Evolutionary conservation across 148 eudicot species (phyloP), one percentile per base, ranked within the genome.

Genomic region (Rhododendron henanense): DNA sequence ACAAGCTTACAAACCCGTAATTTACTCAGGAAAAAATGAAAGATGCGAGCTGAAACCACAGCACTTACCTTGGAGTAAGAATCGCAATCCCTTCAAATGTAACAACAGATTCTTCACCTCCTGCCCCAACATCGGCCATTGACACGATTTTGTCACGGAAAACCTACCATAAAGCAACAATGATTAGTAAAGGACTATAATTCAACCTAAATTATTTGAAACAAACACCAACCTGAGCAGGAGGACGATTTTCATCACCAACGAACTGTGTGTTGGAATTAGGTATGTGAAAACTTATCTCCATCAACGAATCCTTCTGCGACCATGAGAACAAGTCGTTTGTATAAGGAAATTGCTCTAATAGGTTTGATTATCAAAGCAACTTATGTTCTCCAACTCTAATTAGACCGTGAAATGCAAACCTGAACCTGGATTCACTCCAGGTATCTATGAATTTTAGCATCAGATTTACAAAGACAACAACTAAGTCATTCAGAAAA

Each of bases 231-330:
- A 97, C 99, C 89, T 95, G 98, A 87, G 98, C 98, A 45, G 99
- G 85, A 86, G 99, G 96, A 15, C 87, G 94, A 87, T 90, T 91
- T 89, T 97, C 99, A 90, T 97, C 99, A 82, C 99, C 99, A 90
- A 94, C 98, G 91, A 94, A 97, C 83, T 95, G 98, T 50, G 96
- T 93, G 87, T 95, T 97, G 44, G 99, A 93, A 89, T 91, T 95
- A 74, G 99, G 98, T 75, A 97, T 88, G 84, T 95, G 96, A 73
- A 97, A 97, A 89, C 98, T 95, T 85, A 97, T 93, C 92, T 97
- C 99, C 99, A 94, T 97, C 87, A 97, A 82, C 23, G 99, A 97
- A 91, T 97, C 99, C 94, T 97, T 97, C 99, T 97, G 96, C 63
- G 85, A 33, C 57, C 78, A 84, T 25, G 69, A 80, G 41, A 14